Percentiles rank a stretch among this genome's conserved stretches.
These are phyloP conservation scores for Syzygium aqueum DNA, from an alignment of 345 rosid genomes.

Conservation along the genomic window DNA sequence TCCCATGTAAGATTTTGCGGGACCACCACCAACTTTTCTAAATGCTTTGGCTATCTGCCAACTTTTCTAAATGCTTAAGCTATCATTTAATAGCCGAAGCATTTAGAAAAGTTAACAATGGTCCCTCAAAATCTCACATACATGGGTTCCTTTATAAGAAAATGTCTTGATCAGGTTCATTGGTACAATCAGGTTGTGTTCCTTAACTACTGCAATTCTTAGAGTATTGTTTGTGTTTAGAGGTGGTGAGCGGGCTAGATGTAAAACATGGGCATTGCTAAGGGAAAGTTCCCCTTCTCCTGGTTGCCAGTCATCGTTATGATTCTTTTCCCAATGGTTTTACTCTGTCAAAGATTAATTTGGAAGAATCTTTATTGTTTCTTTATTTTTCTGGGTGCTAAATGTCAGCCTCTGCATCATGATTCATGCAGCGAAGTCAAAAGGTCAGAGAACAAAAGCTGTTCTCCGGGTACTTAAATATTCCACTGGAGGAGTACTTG, in stretches of 20 bases:
- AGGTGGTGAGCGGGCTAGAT: background rate
- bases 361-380: background rate
- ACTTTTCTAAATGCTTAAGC: no score
- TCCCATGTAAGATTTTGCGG: no score
- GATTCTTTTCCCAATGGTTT: background rate
- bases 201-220: background rate
- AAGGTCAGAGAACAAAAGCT: constrained; percentile 65
- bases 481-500: constrained; percentile 93
- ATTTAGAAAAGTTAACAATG: no score
- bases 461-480: constrained; percentile 91
- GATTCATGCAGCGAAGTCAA: constrained; percentile 55
- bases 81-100: no score
- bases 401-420: background rate
- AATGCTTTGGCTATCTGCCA: no score
- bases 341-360: background rate
- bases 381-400: background rate
- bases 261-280: background rate
- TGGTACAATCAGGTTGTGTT: background rate
- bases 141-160: background rate
- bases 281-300: background rate
- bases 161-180: background rate
- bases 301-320: background rate
- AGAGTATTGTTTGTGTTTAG: background rate
- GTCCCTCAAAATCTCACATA: no score
- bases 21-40: no score